phyloP scores from a whole-genome alignment of 306 rosid genomes.

The Carpinus fangiana region DNA sequence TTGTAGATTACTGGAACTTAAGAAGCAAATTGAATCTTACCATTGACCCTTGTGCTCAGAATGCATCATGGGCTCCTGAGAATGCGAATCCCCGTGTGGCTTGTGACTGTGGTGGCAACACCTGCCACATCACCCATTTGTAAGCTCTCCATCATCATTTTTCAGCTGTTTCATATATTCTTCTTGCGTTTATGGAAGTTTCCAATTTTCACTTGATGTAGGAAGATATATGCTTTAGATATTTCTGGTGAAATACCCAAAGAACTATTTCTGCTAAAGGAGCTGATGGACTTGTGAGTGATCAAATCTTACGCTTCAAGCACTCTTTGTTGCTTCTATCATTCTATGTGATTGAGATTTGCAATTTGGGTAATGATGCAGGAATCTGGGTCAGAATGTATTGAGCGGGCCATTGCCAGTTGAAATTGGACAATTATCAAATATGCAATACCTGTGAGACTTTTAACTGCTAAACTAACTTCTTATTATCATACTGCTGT shows the following conservation, averaged over 20 bases:
- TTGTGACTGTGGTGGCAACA: slow-evolving; percentile 27
- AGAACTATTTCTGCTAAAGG: slow-evolving; percentile 39
- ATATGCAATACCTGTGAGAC: slow-evolving; percentile 39
- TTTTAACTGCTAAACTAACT: neutral
- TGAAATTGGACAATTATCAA: slow-evolving; percentile 32
- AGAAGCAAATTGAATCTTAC: slow-evolving; percentile 23
- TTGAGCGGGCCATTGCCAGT: slow-evolving; percentile 33
- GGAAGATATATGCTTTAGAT: slow-evolving; percentile 42
- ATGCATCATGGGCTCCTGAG: slow-evolving; percentile 32
- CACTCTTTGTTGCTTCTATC: neutral
- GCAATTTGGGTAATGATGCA: slow-evolving; percentile 20
- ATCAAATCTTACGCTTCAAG: slow-evolving; percentile 1
- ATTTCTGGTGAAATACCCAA: slow-evolving; percentile 35
- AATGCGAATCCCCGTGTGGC: slow-evolving; percentile 36
- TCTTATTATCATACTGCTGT: neutral
- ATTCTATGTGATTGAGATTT: neutral
- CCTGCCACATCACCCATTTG: slow-evolving; percentile 41
- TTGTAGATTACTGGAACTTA: slow-evolving; percentile 35
- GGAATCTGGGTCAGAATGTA: slow-evolving; percentile 43
- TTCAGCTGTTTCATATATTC: neutral
- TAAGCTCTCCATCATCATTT: slow-evolving; percentile 8
- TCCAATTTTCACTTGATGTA: slow-evolving; percentile 14
- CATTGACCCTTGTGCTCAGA: slow-evolving; percentile 34
- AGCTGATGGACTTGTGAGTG: slow-evolving; percentile 42
- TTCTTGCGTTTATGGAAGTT: neutral